Percentiles rank a stretch among this genome's conserved stretches.
These are phyloP conservation scores for Vitis vinifera DNA, from an alignment of 164 flowering plant genomes.

Conservation along the genomic window ASM3070453v1 NC_081805.1:27241001-27241500, in stretches of 20 bases:
- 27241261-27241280: too few relatives aligned
- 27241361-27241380: conserved; percentile 30
- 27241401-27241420: conserved; percentile 6
- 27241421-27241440: too few relatives aligned
- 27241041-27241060: conserved; percentile 25
- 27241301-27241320: conserved; percentile 16
- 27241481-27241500: background rate
- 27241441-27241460: too few relatives aligned
- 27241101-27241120: conserved; percentile 14
- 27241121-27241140: conserved; percentile 19
- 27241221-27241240: background rate
- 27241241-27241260: too few relatives aligned
- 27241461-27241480: background rate
- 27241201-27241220: conserved; percentile 19
- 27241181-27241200: conserved; percentile 29
- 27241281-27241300: conserved; percentile 15
- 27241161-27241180: conserved; percentile 27
- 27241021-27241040: conserved; percentile 18
- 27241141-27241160: conserved; percentile 24
- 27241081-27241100: conserved; percentile 23
- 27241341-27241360: conserved; percentile 27
- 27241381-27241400: conserved; percentile 13
- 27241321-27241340: conserved; percentile 22
- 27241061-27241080: conserved; percentile 26
- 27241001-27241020: background rate